Evolutionary conservation across 31 red algal genomes (phyloP), one percentile per base, ranked within the genome.

Genomic region (Endocladia muricata): DNA sequence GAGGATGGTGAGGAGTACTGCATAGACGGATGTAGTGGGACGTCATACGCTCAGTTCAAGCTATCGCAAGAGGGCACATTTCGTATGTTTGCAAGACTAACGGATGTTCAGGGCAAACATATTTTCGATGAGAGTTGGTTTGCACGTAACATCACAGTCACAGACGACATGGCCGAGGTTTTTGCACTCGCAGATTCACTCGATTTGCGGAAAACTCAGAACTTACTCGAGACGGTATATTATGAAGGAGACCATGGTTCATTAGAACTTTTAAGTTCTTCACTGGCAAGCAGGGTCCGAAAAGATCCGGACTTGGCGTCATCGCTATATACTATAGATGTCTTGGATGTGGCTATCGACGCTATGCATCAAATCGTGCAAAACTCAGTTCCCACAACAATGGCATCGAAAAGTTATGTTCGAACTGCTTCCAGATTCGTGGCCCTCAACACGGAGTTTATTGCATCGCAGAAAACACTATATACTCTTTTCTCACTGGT

Each of bases 1-100:
- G 23, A 56, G 7, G 65, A 79, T 58, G 89, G 89, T 34, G 65
- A 78, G 11, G 58, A 79, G 17, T 39, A 74, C 22, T 92, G 89
- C 51, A 30, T 92, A 13, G 81, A 85, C 38, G 89, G 89, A 44
- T 92, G 89, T 40, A 85, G 73, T 66, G 89, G 89, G 49, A 38
- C 57, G 9, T 44, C 32, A 4, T 58, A 54, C 25, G 68, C 80
- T 25, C 75, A 79, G 40, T 92, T 92, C 48, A 57, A 56, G 2
- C 68, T 85, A 47, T 29, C 61, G 19, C 41, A 71, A 49, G 31
- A 62, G 31, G 89, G 89, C 13, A 66, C 41, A 35, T 92, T 70
- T 60, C 25, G 40, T 9, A 74, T 92, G 23, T 31, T 78, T 1
- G 79, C 74, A 34, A 73, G 74, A 28, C 61, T 92, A 19, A 67